Base-by-base conservation (phyloP, 495 filamentous ascomycete species). In the Hypoxylon trugodes region DNA sequence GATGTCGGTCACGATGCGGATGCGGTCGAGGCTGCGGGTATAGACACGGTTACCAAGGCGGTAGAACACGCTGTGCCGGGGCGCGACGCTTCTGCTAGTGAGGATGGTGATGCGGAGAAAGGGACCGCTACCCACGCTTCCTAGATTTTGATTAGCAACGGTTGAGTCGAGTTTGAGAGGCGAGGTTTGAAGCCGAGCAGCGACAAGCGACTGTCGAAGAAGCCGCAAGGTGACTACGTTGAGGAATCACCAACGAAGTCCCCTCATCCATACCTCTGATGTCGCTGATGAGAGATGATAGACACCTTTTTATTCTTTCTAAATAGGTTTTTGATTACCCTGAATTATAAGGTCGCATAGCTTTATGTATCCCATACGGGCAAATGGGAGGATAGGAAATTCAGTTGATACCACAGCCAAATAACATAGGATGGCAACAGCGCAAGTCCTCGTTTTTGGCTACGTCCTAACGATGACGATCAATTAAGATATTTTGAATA, bases 1-100 rank as follows among this genome's bases (percentile, higher is more conserved):
- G 88, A 87, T 51, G 87, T 87, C 1, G 81, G 75, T 33, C 78
- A 87, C 60, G 90, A 92, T 71, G 72, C 77, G 12, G 90, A 92
- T 74, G 75, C 90, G 40, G 76, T 77, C 2, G 87, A 82, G 61
- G 84, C 82, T 0, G 75, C 78, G 2, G 82, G 79, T 16, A 68
- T 69, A 9, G 70, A 75, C 2, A 54, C 50, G 4, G 47, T 82
- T 3, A 59, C 37, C 13, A 69, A 66, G 28, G 70, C 59, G 3
- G 12, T 63, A 10, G 42, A 51, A 9, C 51, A 56, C 13, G 59
- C 7, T 5, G 6, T 8, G n/a, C 9, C 32, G 6, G 48, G 26
- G 4, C 55, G 43, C 18, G 62, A 66, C 2, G 50, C 28, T 1
- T 64, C 68, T 0, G 54, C 12, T 12, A 69, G 62, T 21, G 62